Evolutionary conservation across 164 flowering plant species (phyloP).

Genomic region (Vitis cinerea): DNA sequence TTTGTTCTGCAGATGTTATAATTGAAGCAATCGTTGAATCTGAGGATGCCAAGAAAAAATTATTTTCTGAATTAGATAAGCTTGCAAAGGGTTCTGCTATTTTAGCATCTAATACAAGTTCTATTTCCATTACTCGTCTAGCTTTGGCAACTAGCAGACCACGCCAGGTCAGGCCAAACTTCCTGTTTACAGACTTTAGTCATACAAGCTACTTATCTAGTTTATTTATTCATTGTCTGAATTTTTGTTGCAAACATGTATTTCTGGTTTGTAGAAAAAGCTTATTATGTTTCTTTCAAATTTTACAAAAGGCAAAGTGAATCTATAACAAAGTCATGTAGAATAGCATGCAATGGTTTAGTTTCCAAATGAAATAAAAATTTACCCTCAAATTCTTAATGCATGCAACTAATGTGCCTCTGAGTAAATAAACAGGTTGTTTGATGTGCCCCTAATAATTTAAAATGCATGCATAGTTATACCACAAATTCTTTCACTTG

Average conservation of each 20-base stretch:
- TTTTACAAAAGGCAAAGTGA: not conserved
- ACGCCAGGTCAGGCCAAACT: conserved; percentile 48
- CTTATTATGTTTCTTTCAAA: not conserved
- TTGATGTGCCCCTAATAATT: too few relatives aligned
- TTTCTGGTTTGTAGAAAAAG: not conserved
- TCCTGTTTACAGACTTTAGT: not conserved
- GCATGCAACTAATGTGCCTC: too few relatives aligned
- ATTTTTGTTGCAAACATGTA: not conserved
- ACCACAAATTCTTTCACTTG: too few relatives aligned
- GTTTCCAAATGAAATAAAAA: too few relatives aligned
- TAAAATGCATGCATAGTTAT: too few relatives aligned
- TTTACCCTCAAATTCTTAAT: too few relatives aligned
- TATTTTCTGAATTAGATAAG: conserved; percentile 68
- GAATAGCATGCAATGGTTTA: too few relatives aligned
- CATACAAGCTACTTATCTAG: not conserved
- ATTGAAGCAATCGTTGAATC: conserved; percentile 96
- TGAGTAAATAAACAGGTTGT: too few relatives aligned
- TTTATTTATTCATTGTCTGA: not conserved
- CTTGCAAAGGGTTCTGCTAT: conserved; percentile 67
- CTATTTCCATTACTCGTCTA: conserved; percentile 87
- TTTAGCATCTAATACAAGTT: conserved; percentile 96
- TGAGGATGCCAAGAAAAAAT: conserved; percentile 76
- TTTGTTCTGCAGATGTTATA: conserved; percentile 60
- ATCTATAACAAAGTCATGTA: too few relatives aligned
- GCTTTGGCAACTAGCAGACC: conserved; percentile 79